Evolutionary conservation across 2,329 filamentous ascomycete species (phyloP).

Genomic region (Bimuria novae-zelandiae): DNA sequence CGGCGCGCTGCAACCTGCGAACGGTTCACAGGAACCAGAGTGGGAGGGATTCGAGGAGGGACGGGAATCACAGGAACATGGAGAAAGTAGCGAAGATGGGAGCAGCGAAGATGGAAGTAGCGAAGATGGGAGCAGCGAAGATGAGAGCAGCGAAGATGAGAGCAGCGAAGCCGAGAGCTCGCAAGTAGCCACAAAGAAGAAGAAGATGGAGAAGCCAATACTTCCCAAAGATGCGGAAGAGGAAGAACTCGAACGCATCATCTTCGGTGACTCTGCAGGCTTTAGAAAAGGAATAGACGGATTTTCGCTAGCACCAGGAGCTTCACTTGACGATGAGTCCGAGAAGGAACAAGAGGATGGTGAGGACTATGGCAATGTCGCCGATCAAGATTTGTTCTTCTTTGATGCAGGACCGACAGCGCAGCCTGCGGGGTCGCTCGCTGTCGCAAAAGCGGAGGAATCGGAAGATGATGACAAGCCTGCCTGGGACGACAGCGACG

Average conservation of each 20-base stretch:
- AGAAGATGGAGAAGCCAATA: slow-evolving; percentile 30
- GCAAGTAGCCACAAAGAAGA: too few relatives aligned
- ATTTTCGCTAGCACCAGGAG: slow-evolving; percentile 52
- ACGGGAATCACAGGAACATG: slow-evolving; percentile 3
- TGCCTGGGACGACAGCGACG: slow-evolving; percentile 94
- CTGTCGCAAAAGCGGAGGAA: slow-evolving; percentile 47
- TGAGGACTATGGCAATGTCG: slow-evolving; percentile 63
- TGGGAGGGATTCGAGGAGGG: slow-evolving; percentile 36
- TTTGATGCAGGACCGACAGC: slow-evolving; percentile 68
- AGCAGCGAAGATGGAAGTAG: slow-evolving; percentile 2
- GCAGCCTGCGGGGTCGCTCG: slow-evolving; percentile 46
- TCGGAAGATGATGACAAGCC: slow-evolving; percentile 53
- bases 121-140: slow-evolving; percentile 3
- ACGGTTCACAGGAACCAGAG: slow-evolving; percentile 22
- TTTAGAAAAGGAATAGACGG: slow-evolving; percentile 76
- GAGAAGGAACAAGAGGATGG: slow-evolving; percentile 55
- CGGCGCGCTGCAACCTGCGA: slow-evolving; percentile 27
- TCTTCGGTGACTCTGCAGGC: slow-evolving; percentile 84
- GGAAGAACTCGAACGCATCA: slow-evolving; percentile 81
- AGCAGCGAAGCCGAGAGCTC: slow-evolving; percentile 30
- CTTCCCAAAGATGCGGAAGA: slow-evolving; percentile 79
- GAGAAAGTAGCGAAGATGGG: slow-evolving; percentile 6
- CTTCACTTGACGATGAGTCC: slow-evolving; percentile 32
- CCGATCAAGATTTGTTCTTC: slow-evolving; percentile 85
- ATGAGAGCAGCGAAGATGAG: slow-evolving; percentile 23